Percentiles rank a stretch among this genome's conserved stretches.
phyloP scores from a whole-genome alignment of 441 rosid genomes.

The Erodium chrysanthum region DNA sequence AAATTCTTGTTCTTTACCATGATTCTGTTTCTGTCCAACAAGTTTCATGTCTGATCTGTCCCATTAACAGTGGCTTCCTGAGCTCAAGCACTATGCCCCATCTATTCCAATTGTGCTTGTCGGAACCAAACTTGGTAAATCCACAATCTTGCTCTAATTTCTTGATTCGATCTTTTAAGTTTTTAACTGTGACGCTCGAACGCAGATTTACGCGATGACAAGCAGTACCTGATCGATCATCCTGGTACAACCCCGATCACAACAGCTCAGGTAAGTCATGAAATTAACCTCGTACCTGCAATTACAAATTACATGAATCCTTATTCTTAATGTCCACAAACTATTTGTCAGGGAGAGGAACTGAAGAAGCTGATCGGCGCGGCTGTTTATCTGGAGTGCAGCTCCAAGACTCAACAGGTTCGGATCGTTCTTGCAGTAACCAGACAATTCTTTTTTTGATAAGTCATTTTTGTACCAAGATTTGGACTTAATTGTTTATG shows the following conservation, averaged over 20 bases:
- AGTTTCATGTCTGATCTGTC: background rate
- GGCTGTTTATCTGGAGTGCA: conserved; percentile 47
- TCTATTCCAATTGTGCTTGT: conserved; percentile 73
- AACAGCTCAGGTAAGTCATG: conserved; percentile 42
- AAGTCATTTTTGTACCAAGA: no score
- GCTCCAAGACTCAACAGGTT: conserved; percentile 52
- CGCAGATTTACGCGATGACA: conserved; percentile 74
- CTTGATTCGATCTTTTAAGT: background rate
- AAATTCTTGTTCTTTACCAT: background rate
- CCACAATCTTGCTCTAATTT: background rate
- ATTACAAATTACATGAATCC: no score
- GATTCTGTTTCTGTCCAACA: background rate
- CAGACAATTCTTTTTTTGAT: no score
- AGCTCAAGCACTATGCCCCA: conserved; percentile 82
- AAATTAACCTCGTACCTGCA: no score
- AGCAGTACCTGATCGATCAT: conserved; percentile 53
- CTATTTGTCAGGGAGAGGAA: conserved; percentile 41
- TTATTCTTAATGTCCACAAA: no score
- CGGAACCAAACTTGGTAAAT: conserved; percentile 73
- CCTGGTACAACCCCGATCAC: conserved; percentile 55
- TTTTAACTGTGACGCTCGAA: background rate
- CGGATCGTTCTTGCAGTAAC: background rate
- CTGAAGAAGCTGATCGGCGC: conserved; percentile 45
- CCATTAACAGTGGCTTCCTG: conserved; percentile 64
- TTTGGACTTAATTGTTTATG: no score